Base-by-base conservation (phyloP, 495 filamentous ascomycete genomes). In the Xylaria curta region DNA sequence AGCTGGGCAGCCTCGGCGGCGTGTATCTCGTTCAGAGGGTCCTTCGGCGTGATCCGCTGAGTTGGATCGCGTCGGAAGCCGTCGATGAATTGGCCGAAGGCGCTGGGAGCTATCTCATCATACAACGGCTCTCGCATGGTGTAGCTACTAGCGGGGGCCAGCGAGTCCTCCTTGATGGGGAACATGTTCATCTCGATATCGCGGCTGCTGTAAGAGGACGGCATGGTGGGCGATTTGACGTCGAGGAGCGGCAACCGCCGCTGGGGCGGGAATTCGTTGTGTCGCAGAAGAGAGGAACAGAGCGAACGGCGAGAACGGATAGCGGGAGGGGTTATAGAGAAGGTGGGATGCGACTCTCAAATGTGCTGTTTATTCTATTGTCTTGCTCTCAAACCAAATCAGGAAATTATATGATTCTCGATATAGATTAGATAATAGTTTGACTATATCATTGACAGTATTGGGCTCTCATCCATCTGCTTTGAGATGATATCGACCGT, bases 31-130 rank as follows among this genome's bases (percentile, higher is more conserved):
- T 69, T 87, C 83, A 44, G 87, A 71, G 58, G 78, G 60, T 85
- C 84, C 44, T 84, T 86, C 28, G 87, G 85, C 31, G 88, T 90
- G 36, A 91, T 84, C 60, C 85, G 85, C 5, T 86, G 83, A 76
- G 89, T 89, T 17, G 93, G 93, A 72, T 97, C 94, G 36, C 91
- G 86, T 75, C 90, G 90, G 86, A 98, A 97, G 76, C 93, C 91
- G 80, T 97, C 90, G 68, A 92, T 69, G 70, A 94, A 82, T 31
- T 87, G 86, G 15, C 81, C 77, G 0, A 87, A 61, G 9, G 85
- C 75, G 62, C 76, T 75, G 28, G 76, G 73, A 12, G 46, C 33
- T 17, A 46, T 54, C 0, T 78, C 78, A n/a, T 80, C 78, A 63
- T 83, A 82, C 9, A 78, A 54, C 9, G 82, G 80, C 59, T 81